These are phyloP conservation scores for Trypanosomatidae sp. DNA, from an alignment of 208 protist genomes.

Conservation along the genomic window DNA sequence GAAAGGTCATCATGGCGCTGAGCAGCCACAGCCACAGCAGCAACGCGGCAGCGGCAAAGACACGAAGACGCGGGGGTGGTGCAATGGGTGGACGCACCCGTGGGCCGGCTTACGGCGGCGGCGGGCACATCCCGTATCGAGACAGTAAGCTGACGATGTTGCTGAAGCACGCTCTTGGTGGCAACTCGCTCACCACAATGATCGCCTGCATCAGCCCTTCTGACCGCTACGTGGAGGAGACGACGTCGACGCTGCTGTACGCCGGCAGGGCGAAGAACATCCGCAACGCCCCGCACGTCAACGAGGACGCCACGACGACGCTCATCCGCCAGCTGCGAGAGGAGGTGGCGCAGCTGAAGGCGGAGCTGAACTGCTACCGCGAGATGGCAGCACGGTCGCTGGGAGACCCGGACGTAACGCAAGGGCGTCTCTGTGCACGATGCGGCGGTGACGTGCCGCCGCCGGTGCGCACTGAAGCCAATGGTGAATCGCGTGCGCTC, in stretches of 20 bases:
- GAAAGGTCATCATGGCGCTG: slow-evolving; percentile 92
- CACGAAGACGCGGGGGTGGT: too few relatives aligned
- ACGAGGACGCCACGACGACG: slow-evolving; percentile 73
- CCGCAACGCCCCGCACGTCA: slow-evolving; percentile 79
- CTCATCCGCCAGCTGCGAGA: slow-evolving; percentile 70
- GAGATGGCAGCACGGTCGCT: slow-evolving; percentile 35
- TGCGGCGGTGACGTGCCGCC: too few relatives aligned
- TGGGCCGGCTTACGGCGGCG: too few relatives aligned
- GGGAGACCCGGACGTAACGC: too few relatives aligned
- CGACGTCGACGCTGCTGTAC: slow-evolving; percentile 89
- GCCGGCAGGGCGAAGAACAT: slow-evolving; percentile 88
- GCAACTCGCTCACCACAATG: slow-evolving; percentile 93
- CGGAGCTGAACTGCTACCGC: slow-evolving; percentile 79
- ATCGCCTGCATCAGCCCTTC: slow-evolving; percentile 87
- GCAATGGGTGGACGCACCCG: too few relatives aligned
- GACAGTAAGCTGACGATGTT: slow-evolving; percentile 91
- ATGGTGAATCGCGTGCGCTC: too few relatives aligned
- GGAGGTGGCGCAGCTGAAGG: slow-evolving; percentile 76
- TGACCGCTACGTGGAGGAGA: slow-evolving; percentile 88
- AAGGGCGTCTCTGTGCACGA: too few relatives aligned
- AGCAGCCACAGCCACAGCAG: too few relatives aligned
- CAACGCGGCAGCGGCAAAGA: too few relatives aligned
- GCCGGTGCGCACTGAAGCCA: too few relatives aligned
- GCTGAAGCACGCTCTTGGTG: slow-evolving; percentile 84
- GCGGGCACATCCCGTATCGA: slow-evolving; percentile 93